Conservation (phyloP, 2,329 filamentous ascomycete species). For the Saccharata proteae region DNA sequence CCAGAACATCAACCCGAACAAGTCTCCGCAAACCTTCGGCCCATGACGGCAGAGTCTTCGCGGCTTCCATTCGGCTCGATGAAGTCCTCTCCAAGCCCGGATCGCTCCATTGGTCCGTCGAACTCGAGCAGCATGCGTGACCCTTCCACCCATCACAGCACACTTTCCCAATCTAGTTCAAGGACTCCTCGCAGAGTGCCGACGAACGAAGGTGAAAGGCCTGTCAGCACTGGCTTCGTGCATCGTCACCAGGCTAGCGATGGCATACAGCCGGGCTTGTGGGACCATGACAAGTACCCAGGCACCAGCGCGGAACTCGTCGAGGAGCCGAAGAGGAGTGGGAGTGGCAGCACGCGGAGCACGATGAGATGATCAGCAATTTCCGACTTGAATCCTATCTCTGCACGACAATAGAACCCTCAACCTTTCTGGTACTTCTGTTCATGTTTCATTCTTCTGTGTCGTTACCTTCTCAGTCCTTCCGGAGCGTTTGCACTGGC, state of each 20-base stretch:
- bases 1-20: conserved; percentile 17
- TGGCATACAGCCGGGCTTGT: conserved; percentile 22
- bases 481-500: too few species aligned
- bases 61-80: conserved; percentile 25
- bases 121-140: too few species aligned
- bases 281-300: conserved; percentile 19
- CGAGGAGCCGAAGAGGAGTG: conserved; percentile 10
- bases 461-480: too few species aligned
- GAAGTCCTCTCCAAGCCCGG: conserved; percentile 23
- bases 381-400: too few species aligned
- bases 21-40: conserved; percentile 3
- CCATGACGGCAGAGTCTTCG: conserved; percentile 7
- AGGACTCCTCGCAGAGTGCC: not conserved
- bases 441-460: too few species aligned
- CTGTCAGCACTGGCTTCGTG: conserved; percentile 26
- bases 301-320: conserved; percentile 26
- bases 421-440: too few species aligned
- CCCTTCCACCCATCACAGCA: too few species aligned
- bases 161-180: not conserved
- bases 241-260: conserved; percentile 26
- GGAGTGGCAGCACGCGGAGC: conserved; percentile 4
- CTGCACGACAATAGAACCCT: too few species aligned
- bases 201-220: conserved; percentile 13
- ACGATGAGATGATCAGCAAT: too few species aligned
- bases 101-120: too few species aligned